These are phyloP conservation scores for Jaenimonas drosophilae DNA, from an alignment of 208 protist genomes.

Conservation along the genomic window DNA sequence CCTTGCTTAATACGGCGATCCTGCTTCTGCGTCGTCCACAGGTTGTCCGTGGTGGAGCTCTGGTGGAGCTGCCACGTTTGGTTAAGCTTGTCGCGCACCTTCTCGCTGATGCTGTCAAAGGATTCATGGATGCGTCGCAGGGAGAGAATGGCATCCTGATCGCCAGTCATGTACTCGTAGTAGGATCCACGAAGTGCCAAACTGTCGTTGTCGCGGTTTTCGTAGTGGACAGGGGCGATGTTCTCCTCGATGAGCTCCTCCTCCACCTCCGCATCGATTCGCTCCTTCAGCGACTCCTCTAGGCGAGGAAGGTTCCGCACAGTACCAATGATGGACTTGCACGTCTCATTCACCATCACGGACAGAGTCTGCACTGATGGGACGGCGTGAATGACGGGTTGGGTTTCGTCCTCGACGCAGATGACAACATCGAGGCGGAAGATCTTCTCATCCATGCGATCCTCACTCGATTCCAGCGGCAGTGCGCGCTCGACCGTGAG, in stretches of 20 bases:
- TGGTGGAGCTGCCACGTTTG: constrained; percentile 95
- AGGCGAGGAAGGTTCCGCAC: constrained; percentile 85
- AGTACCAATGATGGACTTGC: constrained; percentile 88
- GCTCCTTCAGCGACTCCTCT: constrained; percentile 55
- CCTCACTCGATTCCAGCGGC: constrained; percentile 85
- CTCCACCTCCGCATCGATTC: constrained; percentile 33
- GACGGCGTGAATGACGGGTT: constrained; percentile 80
- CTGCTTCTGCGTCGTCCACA: constrained; percentile 92
- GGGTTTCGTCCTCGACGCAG: constrained; percentile 61
- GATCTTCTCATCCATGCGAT: constrained; percentile 82
- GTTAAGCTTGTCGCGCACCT: constrained; percentile 90
- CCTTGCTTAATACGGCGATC: constrained; percentile 89
- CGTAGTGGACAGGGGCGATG: constrained; percentile 36
- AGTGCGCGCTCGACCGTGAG: constrained; percentile 85
- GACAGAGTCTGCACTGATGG: constrained; percentile 87
- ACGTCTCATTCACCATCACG: constrained; percentile 86
- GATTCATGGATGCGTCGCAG: constrained; percentile 85
- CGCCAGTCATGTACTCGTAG: constrained; percentile 92
- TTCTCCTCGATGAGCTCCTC: constrained; percentile 48
- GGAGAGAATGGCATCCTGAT: constrained; percentile 90
- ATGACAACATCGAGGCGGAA: constrained; percentile 95
- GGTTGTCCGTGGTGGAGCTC: constrained; percentile 89
- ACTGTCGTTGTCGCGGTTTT: constrained; percentile 36
- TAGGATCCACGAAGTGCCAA: constrained; percentile 74
- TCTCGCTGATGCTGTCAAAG: constrained; percentile 88